Evolutionary conservation across 2,329 filamentous ascomycete species (phyloP), one percentile per base, ranked within the genome.

Genomic region (Aspergillus aculeatinus): DNA sequence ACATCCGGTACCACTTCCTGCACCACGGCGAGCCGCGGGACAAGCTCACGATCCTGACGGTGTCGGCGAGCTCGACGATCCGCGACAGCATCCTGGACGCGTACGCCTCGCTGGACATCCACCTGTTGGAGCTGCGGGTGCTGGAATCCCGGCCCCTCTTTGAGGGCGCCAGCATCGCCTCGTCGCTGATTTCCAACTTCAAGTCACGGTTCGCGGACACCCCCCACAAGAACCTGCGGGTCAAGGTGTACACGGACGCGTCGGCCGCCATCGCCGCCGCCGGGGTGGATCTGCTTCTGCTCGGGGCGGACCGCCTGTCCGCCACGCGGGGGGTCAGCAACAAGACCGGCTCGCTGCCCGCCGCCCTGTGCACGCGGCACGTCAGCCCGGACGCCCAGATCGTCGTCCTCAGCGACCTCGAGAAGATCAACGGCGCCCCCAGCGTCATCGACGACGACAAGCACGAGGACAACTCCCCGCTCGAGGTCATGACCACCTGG

Each of bases 61-160:
- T 89, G 2, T 89, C 86, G 0, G 82, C 82, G 7, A 89, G 86
- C 61, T 88, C 85, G 3, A 88, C 87, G 0, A 84, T 89, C 60
- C 76, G 72, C 21, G 70, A 77, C 16, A 80, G 78, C 53, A 76
- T 89, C 11, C 65, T 79, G 1, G 74, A 80, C 29, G 73, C 78
- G 2, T 72, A 81, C 11, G 64, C 68, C 0, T 64, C 66, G 1
- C 68, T 76, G 2, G 70, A 67, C 1, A 69, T 80, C 7, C 31
- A 66, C 62, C 62, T 48, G 0, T 68, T 89, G 9, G 81, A 87
- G 53, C 71, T 90, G 19, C 82, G 81, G 4, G 77, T 91, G 31
- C 78, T 91, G 3, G 88, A 90, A 70, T 90, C 88, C 2, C 79
- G 88, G 0, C 88, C 88, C 0, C 77, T 87, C 0, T 89, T 82